These are phyloP conservation scores for Agapanthus africanus DNA, from an alignment of 106 monocot genomes.

Conservation along the genomic window DNA sequence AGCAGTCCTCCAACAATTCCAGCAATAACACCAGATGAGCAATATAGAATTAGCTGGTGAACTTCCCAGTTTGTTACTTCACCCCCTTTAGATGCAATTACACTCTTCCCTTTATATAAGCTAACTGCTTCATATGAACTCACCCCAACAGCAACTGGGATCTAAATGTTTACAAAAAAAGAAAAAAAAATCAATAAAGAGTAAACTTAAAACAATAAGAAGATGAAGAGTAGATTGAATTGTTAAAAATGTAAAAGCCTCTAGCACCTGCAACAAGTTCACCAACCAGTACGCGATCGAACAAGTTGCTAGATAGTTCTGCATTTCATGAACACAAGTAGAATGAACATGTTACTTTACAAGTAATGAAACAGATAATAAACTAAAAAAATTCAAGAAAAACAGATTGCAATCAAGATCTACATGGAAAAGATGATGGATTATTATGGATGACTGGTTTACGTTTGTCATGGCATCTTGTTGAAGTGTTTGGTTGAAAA, in stretches of 20 bases:
- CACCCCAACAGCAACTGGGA: constrained; percentile 73
- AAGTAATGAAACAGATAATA: background rate
- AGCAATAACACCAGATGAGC: constrained; percentile 34
- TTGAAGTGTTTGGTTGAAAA: too few species aligned
- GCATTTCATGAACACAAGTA: constrained; percentile 11
- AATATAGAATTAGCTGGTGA: constrained; percentile 44
- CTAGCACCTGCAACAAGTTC: constrained; percentile 53
- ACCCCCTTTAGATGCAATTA: constrained; percentile 67
- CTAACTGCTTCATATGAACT: constrained; percentile 58
- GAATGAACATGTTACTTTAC: constrained; percentile 1
- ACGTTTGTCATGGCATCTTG: too few species aligned
- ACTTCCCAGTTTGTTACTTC: constrained; percentile 28
- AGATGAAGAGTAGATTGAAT: background rate
- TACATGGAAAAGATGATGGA: too few species aligned
- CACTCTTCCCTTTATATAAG: constrained; percentile 57
- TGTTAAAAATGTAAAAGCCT: background rate
- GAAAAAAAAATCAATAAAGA: background rate
- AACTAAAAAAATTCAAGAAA: background rate
- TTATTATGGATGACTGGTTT: too few species aligned
- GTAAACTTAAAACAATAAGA: background rate
- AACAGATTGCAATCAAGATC: too few species aligned
- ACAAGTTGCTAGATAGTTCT: constrained; percentile 56
- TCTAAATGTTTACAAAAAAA: too few species aligned
- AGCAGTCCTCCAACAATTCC: constrained; percentile 64
- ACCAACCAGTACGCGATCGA: constrained; percentile 59